phyloP scores from a whole-genome alignment of 2,329 filamentous ascomycete species.

The Cryphonectria radicalis region DNA sequence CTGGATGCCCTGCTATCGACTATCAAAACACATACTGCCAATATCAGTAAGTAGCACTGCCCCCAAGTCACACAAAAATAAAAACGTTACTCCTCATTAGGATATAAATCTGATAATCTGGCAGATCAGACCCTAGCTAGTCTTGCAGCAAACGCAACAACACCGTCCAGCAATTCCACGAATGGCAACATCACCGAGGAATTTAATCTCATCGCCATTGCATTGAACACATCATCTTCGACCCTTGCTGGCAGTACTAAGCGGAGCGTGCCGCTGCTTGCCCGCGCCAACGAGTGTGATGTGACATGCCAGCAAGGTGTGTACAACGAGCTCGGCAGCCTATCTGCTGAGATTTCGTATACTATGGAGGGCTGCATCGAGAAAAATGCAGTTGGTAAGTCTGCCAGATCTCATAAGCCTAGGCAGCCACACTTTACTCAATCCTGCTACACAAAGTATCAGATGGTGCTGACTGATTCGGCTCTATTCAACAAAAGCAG shows the following conservation, averaged over 20 bases:
- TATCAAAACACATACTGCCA: conserved; percentile 11
- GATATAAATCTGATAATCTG: neutral
- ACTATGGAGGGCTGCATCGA: conserved; percentile 4
- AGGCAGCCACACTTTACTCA: neutral
- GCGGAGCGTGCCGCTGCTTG: neutral
- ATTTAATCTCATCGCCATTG: neutral
- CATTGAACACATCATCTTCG: neutral
- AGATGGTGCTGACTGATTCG: neutral
- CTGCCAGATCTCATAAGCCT: neutral
- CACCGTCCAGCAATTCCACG: neutral
- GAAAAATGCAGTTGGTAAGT: conserved; percentile 14
- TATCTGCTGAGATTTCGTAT: conserved; percentile 12
- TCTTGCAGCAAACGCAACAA: neutral
- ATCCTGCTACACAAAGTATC: neutral
- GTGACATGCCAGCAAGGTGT: conserved; percentile 1
- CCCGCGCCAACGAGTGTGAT: neutral
- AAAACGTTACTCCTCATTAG: neutral
- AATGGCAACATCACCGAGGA: conserved; percentile 2
- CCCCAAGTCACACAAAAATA: neutral
- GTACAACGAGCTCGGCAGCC: conserved; percentile 1
- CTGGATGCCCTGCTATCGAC: neutral
- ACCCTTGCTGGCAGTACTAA: neutral
- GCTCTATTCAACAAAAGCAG: neutral
- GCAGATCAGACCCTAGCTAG: conserved; percentile 4
- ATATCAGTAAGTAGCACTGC: neutral